These are phyloP conservation scores for Bryum argenteum DNA, from an alignment of 225 moss, liverwort and hornwort genomes.

Conservation along the genomic window DNA sequence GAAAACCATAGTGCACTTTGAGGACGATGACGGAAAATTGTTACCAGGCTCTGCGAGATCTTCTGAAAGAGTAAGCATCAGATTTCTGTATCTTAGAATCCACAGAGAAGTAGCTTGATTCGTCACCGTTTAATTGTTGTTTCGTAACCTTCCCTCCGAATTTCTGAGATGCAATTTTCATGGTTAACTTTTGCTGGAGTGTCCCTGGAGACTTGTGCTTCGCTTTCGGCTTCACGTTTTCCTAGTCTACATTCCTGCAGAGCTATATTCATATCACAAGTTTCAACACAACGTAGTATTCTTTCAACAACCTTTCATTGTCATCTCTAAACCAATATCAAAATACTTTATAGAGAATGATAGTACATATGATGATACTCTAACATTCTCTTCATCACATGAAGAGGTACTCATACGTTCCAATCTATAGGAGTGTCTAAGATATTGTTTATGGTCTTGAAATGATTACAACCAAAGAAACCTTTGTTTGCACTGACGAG, in stretches of 20 bases:
- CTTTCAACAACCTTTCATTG: neutral
- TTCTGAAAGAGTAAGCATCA: slow-evolving; percentile 13
- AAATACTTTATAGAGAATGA: neutral
- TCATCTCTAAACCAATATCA: too few relatives aligned
- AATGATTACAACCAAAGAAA: neutral
- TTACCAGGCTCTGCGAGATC: slow-evolving; percentile 29
- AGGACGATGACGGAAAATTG: neutral
- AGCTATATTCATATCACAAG: neutral
- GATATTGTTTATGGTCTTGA: too few relatives aligned
- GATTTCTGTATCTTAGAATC: slow-evolving; percentile 32
- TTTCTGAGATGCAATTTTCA: slow-evolving; percentile 30
- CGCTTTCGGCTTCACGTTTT: slow-evolving; percentile 38
- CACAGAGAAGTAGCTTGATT: slow-evolving; percentile 30
- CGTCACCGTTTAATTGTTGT: slow-evolving; percentile 26
- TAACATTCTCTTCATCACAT: neutral
- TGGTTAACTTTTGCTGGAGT: slow-evolving; percentile 27
- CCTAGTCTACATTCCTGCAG: slow-evolving; percentile 32
- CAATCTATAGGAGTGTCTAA: too few relatives aligned
- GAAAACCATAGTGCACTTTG: slow-evolving; percentile 9
- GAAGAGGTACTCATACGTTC: neutral
- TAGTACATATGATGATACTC: neutral
- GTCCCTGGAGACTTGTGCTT: slow-evolving; percentile 13
- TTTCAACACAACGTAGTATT: neutral
- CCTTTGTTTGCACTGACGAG: neutral
- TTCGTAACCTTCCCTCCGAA: slow-evolving; percentile 18